phyloP scores from a whole-genome alignment of 805 yeast genomes.

The Metschnikowia colocasiae region DNA sequence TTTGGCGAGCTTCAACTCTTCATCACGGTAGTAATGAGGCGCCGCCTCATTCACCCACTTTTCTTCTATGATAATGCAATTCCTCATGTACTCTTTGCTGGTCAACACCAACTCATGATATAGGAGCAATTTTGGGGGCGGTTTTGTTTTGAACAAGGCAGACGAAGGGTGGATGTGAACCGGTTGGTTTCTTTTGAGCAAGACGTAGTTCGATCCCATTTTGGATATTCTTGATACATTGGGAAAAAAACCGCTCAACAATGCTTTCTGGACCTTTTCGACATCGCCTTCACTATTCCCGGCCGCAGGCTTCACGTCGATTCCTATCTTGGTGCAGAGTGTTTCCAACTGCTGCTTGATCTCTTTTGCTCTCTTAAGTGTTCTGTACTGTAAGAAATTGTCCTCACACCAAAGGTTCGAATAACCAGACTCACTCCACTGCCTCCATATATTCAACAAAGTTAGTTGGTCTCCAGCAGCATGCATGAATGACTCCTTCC shows the following conservation, averaged over 20 bases:
- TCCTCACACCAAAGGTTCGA: conserved; percentile 83
- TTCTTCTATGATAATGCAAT: conserved; percentile 69
- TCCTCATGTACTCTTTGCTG: conserved; percentile 83
- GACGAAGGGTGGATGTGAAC: conserved; percentile 87
- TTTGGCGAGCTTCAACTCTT: conserved; percentile 20
- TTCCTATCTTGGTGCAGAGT: conserved; percentile 54
- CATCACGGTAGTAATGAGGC: conserved; percentile 48
- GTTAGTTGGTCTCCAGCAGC: conserved; percentile 77
- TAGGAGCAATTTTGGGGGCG: conserved; percentile 69
- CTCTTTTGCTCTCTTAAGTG: conserved; percentile 63
- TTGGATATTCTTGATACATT: conserved; percentile 58
- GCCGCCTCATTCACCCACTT: conserved; percentile 73
- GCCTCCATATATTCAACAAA: conserved; percentile 67
- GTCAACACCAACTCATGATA: conserved; percentile 85
- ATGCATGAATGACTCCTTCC: conserved; percentile 51
- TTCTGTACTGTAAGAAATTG: conserved; percentile 71
- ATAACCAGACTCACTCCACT: conserved; percentile 66
- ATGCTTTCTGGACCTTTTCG: conserved; percentile 46
- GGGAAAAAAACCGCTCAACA: conserved; percentile 67
- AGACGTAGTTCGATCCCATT: conserved; percentile 65
- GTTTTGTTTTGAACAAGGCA: conserved; percentile 56
- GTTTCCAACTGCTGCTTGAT: conserved; percentile 65
- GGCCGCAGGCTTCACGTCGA: conserved; percentile 20
- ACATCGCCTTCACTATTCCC: conserved; percentile 15
- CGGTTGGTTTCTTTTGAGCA: conserved; percentile 63